These are phyloP conservation scores for Kuraishia floccosa DNA, from an alignment of 805 yeast species.

Conservation along the genomic window DNA sequence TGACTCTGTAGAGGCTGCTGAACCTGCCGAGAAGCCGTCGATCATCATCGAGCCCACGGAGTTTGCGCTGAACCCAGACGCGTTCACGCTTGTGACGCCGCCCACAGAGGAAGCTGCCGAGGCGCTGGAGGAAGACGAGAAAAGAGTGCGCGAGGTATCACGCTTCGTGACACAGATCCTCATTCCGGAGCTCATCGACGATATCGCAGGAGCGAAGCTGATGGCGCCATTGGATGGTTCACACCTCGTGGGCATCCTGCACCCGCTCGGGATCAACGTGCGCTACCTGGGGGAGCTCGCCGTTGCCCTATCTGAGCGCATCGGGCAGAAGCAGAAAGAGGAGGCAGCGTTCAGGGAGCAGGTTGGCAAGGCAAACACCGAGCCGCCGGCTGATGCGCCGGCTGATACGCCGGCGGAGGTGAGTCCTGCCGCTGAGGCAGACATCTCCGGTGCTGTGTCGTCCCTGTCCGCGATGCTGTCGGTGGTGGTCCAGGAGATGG, in stretches of 20 bases:
- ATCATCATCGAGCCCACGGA: constrained; percentile 40
- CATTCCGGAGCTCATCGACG: constrained; percentile 51
- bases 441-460: constrained; percentile 28
- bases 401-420: constrained; percentile 21
- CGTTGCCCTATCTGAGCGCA: constrained; percentile 12
- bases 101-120: constrained; percentile 22
- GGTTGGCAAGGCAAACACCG: constrained; percentile 15
- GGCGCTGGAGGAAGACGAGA: constrained; percentile 37
- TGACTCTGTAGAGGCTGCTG: constrained; percentile 16
- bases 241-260: constrained; percentile 60
- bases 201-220: constrained; percentile 33
- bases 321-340: constrained; percentile 11
- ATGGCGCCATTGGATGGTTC: constrained; percentile 73
- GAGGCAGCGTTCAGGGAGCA: constrained; percentile 19
- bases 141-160: constrained; percentile 60
- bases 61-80: constrained; percentile 72
- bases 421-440: constrained; percentile 21
- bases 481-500: constrained; percentile 52
- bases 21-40: constrained; percentile 30
- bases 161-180: constrained; percentile 45
- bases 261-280: constrained; percentile 75
- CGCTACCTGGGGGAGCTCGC: constrained; percentile 74
- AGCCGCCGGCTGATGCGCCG: constrained; percentile 11
- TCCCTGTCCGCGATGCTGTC: constrained; percentile 34
- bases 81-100: constrained; percentile 34